Conservation (phyloP, 495 filamentous ascomycete genomes). For the Aspergillus egyptiacus region DNA sequence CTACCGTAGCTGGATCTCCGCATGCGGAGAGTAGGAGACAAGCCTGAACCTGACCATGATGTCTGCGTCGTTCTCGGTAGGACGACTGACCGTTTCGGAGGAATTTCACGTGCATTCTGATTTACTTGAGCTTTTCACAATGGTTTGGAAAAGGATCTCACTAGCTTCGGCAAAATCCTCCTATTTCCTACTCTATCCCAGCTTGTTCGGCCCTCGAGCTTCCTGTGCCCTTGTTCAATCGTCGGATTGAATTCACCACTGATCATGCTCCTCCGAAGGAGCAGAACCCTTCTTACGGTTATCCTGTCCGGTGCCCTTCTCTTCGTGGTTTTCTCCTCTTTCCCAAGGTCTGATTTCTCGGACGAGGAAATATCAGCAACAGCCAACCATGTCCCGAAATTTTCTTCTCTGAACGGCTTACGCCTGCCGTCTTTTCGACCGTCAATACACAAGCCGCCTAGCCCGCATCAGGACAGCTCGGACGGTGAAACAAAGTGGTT, state of each 20-base stretch:
- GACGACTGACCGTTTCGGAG: too few relatives aligned
- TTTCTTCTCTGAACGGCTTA: conserved; percentile 35
- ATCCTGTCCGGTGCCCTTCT: conserved; percentile 41
- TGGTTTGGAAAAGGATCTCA: too few relatives aligned
- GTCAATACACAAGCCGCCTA: conserved; percentile 69
- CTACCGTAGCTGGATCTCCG: too few relatives aligned
- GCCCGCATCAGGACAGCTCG: conserved; percentile 73
- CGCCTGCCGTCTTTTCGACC: conserved; percentile 52
- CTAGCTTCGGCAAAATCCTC: neutral
- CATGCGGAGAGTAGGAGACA: too few relatives aligned
- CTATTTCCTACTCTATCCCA: neutral
- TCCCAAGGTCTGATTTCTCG: conserved; percentile 27
- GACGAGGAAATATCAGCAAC: conserved; percentile 21
- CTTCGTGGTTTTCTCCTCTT: conserved; percentile 42
- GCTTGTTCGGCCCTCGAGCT: neutral
- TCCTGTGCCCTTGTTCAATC: neutral
- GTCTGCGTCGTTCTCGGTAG: too few relatives aligned
- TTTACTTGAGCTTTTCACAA: too few relatives aligned
- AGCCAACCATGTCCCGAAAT: conserved; percentile 36
- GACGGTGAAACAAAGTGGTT: conserved; percentile 79
- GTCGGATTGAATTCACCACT: neutral
- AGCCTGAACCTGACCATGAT: too few relatives aligned
- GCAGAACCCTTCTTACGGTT: conserved; percentile 37
- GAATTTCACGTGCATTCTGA: too few relatives aligned
- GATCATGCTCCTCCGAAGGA: conserved; percentile 39